Evolutionary conservation across 1,284 basidiomycete genomes (phyloP).

Genomic region (Veloboletus limbatus): DNA sequence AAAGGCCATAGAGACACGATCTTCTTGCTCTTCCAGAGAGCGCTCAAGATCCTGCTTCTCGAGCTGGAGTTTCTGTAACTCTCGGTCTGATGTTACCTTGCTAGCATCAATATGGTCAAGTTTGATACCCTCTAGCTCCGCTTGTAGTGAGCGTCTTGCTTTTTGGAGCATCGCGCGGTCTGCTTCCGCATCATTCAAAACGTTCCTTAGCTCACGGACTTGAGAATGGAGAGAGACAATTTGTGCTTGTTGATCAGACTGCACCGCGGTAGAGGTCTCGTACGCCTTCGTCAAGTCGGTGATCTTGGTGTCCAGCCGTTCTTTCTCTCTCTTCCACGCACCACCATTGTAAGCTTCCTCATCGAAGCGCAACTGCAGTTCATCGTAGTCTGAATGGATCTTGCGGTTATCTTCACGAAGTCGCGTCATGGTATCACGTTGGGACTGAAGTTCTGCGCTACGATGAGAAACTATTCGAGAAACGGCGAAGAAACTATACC

Average conservation of each 20-base stretch:
- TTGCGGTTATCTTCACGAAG: slow-evolving; percentile 79
- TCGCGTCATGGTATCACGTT: slow-evolving; percentile 70
- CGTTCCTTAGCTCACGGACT: slow-evolving; percentile 76
- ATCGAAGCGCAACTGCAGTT: slow-evolving; percentile 71
- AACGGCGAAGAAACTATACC: slow-evolving; percentile 39
- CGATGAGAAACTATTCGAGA: slow-evolving; percentile 6
- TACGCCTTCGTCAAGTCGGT: slow-evolving; percentile 74
- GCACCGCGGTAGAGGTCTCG: slow-evolving; percentile 68
- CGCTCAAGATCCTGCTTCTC: slow-evolving; percentile 80
- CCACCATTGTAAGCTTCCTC: slow-evolving; percentile 76
- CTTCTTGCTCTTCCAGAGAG: slow-evolving; percentile 75
- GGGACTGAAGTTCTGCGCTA: slow-evolving; percentile 63
- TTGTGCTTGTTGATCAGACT: slow-evolving; percentile 79
- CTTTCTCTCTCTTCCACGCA: slow-evolving; percentile 85
- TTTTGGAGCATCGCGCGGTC: slow-evolving; percentile 78
- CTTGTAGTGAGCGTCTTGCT: slow-evolving; percentile 76
- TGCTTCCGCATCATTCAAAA: slow-evolving; percentile 81
- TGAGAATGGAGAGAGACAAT: slow-evolving; percentile 81
- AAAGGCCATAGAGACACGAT: slow-evolving; percentile 67
- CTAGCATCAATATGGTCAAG: slow-evolving; percentile 69
- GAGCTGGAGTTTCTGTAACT: slow-evolving; percentile 70
- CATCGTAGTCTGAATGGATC: slow-evolving; percentile 72
- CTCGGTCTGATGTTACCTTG: slow-evolving; percentile 70
- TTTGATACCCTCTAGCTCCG: slow-evolving; percentile 77
- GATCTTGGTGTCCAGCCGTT: slow-evolving; percentile 81